phyloP scores from a whole-genome alignment of 2,329 filamentous ascomycete genomes.

The Arthrinium phaeospermum region DNA sequence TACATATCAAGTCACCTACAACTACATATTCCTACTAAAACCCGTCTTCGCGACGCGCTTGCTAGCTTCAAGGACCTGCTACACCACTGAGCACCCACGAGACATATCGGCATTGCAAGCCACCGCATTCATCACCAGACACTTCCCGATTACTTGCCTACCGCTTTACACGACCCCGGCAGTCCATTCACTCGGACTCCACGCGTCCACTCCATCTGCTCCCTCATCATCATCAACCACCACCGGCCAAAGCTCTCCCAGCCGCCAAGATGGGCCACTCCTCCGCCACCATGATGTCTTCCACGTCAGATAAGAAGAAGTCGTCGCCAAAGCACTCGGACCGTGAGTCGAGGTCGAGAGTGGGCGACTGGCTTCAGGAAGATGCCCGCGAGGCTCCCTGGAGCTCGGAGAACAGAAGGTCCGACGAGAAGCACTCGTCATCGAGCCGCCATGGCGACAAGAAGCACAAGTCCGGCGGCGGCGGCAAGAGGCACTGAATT shows the following conservation, averaged over 20 bases:
- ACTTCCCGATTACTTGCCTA: background rate
- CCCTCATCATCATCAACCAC: background rate
- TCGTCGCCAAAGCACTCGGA: background rate
- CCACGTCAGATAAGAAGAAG: background rate
- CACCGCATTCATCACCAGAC: background rate
- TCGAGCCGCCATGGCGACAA: background rate
- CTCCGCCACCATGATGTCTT: background rate
- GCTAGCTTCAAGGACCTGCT: background rate
- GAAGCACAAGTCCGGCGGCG: background rate
- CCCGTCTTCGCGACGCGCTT: background rate
- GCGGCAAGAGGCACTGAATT: background rate
- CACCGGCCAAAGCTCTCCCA: background rate
- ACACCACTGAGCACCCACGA: background rate
- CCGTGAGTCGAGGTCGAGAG: background rate
- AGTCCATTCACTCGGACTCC: too few species aligned
- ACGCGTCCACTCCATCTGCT: background rate
- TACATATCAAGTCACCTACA: background rate
- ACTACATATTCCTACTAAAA: background rate
- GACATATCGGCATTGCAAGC: background rate
- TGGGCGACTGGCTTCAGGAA: background rate
- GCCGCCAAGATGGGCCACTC: background rate
- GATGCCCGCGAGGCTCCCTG: background rate
- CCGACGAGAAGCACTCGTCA: background rate
- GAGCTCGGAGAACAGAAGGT: background rate
- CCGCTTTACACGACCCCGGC: background rate